Conservation (phyloP, 2,329 filamentous ascomycete species). For the Nigrospora osmanthi region DNA sequence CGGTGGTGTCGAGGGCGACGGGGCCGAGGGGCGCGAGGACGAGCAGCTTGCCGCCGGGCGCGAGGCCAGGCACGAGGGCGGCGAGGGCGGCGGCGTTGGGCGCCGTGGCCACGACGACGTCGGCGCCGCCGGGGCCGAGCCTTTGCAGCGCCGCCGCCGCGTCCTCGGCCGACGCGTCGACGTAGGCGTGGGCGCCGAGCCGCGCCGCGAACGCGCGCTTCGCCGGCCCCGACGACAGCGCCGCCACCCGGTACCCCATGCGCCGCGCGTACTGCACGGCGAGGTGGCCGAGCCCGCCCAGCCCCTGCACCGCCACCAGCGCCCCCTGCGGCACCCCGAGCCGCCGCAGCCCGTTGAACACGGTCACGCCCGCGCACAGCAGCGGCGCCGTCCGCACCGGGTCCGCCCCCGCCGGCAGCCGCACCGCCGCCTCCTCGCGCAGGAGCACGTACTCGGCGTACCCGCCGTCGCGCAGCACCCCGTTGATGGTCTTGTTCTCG, state of each 20-base stretch:
- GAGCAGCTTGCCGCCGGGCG: slow-evolving; percentile 47
- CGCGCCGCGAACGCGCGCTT: slow-evolving; percentile 61
- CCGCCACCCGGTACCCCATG: slow-evolving; percentile 69
- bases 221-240: slow-evolving; percentile 55
- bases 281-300: slow-evolving; percentile 70
- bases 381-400: slow-evolving; percentile 49
- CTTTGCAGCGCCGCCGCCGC: slow-evolving; percentile 38
- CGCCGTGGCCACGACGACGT: slow-evolving; percentile 54
- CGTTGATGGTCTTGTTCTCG: slow-evolving; percentile 54
- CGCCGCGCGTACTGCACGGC: slow-evolving; percentile 68
- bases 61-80: slow-evolving; percentile 45
- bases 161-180: slow-evolving; percentile 47
- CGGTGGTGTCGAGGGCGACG: slow-evolving; percentile 33
- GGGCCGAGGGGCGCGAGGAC: slow-evolving; percentile 45
- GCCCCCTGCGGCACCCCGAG: slow-evolving; percentile 42
- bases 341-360: slow-evolving; percentile 52
- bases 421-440: slow-evolving; percentile 51
- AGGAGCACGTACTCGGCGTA: slow-evolving; percentile 58
- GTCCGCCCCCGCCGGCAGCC: slow-evolving; percentile 43
- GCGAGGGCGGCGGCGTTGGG: slow-evolving; percentile 49
- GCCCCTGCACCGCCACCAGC: slow-evolving; percentile 55
- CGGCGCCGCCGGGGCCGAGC: slow-evolving; percentile 47
- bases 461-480: slow-evolving; percentile 58
- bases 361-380: slow-evolving; percentile 58
- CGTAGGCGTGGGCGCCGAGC: slow-evolving; percentile 54